Evolutionary conservation across 2,329 filamentous ascomycete genomes (phyloP), one percentile per base, ranked within the genome.

Genomic region (Polychaeton citri): DNA sequence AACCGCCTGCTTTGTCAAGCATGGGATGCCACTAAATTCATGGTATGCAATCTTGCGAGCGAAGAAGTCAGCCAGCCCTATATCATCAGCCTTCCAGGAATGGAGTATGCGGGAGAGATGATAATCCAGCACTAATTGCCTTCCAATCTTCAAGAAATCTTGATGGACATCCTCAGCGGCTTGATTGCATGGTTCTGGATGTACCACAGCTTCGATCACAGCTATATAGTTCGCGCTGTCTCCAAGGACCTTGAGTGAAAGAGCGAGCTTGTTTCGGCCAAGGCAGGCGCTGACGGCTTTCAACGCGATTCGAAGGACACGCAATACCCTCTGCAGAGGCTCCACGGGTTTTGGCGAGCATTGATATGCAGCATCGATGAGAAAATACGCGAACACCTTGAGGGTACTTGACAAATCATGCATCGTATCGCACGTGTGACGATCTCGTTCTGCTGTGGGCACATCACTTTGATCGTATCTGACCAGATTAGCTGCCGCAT

Each of bases 61-160:
- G 55, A 79, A 87, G 66, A 90, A 75, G 37, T 93, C 83, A 19
- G 83, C 82, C 33, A 86, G 71, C 38, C 88, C 81, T 10, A 81
- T 64, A 28, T 79, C 72, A 28, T 73, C 67, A 50, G 86, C 77
- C 47, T 76, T 75, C 76, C 79, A 93, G 59, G 85, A 84, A 57
- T 90, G 55, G 20, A 70, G 67, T 24, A 75, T 75, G 20, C 81
- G 70, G 40, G 85, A 55, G 4, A 76, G 68, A 28, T 76, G 68
- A 46, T 82, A 86, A 43, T 84, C 74, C 0, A 65, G 63, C 20
- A 72, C 62, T 10, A 78, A 52, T 31, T 58, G 57, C n/a, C n/a
- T n/a, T n/a, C n/a, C n/a, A n/a, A n/a, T n/a, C 10, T 53, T 54
- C 6, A 55, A 46, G 21, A 59, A 42, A 6, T 49, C 48, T 5